These are phyloP conservation scores for Agaricales sp. DNA, from an alignment of 1,284 basidiomycete genomes.

Conservation along the genomic window DNA sequence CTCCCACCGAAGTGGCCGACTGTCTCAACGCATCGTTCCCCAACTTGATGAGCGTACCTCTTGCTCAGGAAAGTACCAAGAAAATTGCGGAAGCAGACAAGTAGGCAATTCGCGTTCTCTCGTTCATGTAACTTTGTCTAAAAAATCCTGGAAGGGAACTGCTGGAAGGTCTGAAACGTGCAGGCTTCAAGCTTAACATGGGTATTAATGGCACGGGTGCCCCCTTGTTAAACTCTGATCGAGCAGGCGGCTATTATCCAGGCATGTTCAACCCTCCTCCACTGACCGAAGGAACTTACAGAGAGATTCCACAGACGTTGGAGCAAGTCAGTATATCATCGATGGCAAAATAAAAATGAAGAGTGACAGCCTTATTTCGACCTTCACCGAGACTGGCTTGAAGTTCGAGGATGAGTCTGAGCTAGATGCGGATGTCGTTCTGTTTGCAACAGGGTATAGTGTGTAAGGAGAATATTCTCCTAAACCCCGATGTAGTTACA, in stretches of 20 bases:
- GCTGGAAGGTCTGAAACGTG: conserved; percentile 42
- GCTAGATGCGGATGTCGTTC: conserved; percentile 55
- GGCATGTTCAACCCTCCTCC: too few relatives aligned
- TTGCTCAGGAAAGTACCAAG: conserved; percentile 32
- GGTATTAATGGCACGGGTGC: conserved; percentile 46
- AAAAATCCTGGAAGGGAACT: conserved; percentile 27
- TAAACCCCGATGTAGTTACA: too few relatives aligned
- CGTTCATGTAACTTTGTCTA: too few relatives aligned
- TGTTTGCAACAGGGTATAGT: conserved; percentile 64
- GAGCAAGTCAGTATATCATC: conserved; percentile 52
- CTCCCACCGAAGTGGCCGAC: conserved; percentile 40
- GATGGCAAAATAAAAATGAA: conserved; percentile 72
- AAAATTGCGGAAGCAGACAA: conserved; percentile 45
- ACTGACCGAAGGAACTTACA: too few relatives aligned
- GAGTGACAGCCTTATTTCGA: conserved; percentile 43
- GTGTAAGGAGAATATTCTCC: too few relatives aligned
- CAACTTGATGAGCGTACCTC: conserved; percentile 28
- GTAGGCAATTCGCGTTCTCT: conserved; percentile 14
- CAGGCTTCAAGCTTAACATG: conserved; percentile 48
- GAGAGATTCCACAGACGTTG: conserved; percentile 45
- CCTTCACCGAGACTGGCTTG: conserved; percentile 44
- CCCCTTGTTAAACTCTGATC: conserved; percentile 19
- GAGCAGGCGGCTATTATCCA: conserved; percentile 29
- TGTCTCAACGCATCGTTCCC: conserved; percentile 34
- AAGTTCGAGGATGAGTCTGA: conserved; percentile 58